Evolutionary conservation across 257 asterid genomes (phyloP), one percentile per base, ranked within the genome.

Genomic region (Paulownia fortunei): DNA sequence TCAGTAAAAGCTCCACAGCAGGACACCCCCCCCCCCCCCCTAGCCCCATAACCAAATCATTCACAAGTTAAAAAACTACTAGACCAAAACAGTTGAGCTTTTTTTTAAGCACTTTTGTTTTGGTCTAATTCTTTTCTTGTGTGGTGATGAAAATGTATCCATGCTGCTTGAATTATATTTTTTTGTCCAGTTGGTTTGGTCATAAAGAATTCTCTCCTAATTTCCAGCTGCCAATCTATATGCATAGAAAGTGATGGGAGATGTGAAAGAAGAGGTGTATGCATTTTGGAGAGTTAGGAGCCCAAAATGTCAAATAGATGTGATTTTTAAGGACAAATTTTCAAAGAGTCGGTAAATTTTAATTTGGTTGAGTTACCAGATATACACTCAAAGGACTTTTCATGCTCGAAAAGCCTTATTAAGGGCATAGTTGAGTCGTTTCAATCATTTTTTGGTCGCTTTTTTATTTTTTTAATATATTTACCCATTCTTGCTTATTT

Each of bases 1-100:
- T 1, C 6, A 24, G 46, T 68, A 10, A 69, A 78, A 69, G 63
- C 62, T 68, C 64, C 63, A 12, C 42, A 68, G 76, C 8, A 52
- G 24, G 60, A 30, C 44, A 58, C 7, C 9, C 8, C 8, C 46
- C 3, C 5, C 0, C 2, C 10, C 27, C n/a, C n/a, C 10, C 30
- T 26, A 65, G 30, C n/a, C 61, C 61, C 74, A 69, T 23, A 12
- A 23, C 27, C 5, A 44, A 13, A 65, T 15, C 56, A 56, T 73
- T 69, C 36, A 70, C 63, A 60, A 60, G 18, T 47, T 12, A 58
- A 58, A 58, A 23, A 47, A n/a, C n/a, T 37, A 3, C 3, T 3
- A 12, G n/a, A 24, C 42, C 41, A 26, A 24, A 12, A 30, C 13
- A 15, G 24, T 62, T 30, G 0, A 16, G 11, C 13, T 62, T 32